Percentiles rank a stretch among this genome's conserved stretches.
Evolutionary conservation across 768 basidiomycete species (phyloP).

Genomic region (Hydnum rufescens): DNA sequence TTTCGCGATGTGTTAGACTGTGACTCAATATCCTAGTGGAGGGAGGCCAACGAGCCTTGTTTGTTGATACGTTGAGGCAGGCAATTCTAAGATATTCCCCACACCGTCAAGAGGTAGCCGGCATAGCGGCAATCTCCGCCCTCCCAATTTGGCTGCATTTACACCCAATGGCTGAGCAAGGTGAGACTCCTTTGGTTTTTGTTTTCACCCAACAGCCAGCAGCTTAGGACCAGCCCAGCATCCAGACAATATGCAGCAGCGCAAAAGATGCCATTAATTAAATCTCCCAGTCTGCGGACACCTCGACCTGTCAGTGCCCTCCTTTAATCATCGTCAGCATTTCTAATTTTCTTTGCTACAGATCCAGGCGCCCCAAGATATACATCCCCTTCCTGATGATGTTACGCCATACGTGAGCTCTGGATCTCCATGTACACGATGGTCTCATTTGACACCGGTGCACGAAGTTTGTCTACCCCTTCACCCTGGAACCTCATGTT

Average conservation of each 20-base stretch:
- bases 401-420: conserved; percentile 64
- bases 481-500: conserved; percentile 77
- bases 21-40: too few species aligned
- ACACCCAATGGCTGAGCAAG: too few species aligned
- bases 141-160: too few species aligned
- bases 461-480: conserved; percentile 87
- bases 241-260: conserved; percentile 50
- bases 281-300: conserved; percentile 76
- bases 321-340: background rate
- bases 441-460: conserved; percentile 4
- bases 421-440: background rate
- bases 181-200: too few species aligned
- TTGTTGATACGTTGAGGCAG: too few species aligned
- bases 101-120: too few species aligned
- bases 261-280: conserved; percentile 65
- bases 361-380: conserved; percentile 76
- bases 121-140: too few species aligned
- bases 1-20: too few species aligned
- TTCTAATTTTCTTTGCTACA: conserved; percentile 16
- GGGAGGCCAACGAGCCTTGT: too few species aligned
- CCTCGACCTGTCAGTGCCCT: conserved; percentile 41
- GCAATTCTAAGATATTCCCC: too few species aligned
- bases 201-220: too few species aligned
- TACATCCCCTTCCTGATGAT: conserved; percentile 84
- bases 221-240: too few species aligned